phyloP scores from a whole-genome alignment of 1,284 basidiomycete species.

The Austropuccinia psidii region DNA sequence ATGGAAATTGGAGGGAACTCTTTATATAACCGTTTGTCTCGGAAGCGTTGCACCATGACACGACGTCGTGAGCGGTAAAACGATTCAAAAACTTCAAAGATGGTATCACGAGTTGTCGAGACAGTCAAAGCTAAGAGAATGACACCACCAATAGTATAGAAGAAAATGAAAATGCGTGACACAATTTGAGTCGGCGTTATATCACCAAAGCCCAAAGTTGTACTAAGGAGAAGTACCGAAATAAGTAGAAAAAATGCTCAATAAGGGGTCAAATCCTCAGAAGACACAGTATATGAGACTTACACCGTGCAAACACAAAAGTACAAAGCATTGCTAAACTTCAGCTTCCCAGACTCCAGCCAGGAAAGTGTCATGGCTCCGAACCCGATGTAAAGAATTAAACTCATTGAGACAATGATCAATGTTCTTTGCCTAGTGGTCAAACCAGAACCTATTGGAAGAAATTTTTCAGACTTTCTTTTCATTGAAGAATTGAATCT shows the following conservation, averaged over 20 bases:
- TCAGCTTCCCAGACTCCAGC: neutral
- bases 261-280: neutral
- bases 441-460: slow-evolving; percentile 21
- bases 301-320: slow-evolving; percentile 35
- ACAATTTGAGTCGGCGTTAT: slow-evolving; percentile 17
- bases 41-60: neutral
- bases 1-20: no score
- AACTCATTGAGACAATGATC: slow-evolving; percentile 15
- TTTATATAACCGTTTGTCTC: neutral
- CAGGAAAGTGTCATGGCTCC: slow-evolving; percentile 22
- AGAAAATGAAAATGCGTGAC: slow-evolving; percentile 24
- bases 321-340: slow-evolving; percentile 30
- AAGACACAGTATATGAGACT: no score
- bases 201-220: slow-evolving; percentile 35
- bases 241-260: no score
- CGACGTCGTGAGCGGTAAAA: neutral
- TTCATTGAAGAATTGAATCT: no score
- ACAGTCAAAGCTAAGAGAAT: slow-evolving; percentile 24
- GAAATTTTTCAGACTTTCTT: no score
- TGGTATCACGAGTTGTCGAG: slow-evolving; percentile 24
- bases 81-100: slow-evolving; percentile 29
- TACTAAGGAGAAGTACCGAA: neutral
- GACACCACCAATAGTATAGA: slow-evolving; percentile 25
- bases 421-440: slow-evolving; percentile 35
- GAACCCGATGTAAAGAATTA: slow-evolving; percentile 20